These are phyloP conservation scores for Amanita thiersii DNA, from an alignment of 768 basidiomycete genomes.

Conservation along the genomic window DNA sequence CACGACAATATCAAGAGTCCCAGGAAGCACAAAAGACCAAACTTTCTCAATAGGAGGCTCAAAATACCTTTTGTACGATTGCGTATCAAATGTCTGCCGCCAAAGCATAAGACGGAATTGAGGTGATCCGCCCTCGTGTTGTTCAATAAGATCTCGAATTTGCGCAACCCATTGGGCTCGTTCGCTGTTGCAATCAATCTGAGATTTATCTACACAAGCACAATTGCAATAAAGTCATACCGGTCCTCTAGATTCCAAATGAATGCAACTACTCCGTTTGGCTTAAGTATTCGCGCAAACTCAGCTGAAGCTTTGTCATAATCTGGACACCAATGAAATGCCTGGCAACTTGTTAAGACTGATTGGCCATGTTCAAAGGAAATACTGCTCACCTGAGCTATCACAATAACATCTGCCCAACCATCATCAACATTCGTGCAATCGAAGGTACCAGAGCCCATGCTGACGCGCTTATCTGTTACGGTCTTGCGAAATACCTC, in stretches of 20 bases:
- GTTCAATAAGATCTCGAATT: constrained; percentile 62
- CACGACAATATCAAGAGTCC: constrained; percentile 47
- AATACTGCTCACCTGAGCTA: constrained; percentile 51
- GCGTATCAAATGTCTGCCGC: constrained; percentile 60
- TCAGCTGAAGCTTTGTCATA: constrained; percentile 65
- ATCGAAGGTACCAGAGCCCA: constrained; percentile 67
- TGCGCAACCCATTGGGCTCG: constrained; percentile 67
- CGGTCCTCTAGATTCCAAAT: constrained; percentile 93
- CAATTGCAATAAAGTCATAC: constrained; percentile 20
- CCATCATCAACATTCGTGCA: constrained; percentile 47
- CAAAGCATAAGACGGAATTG: constrained; percentile 77
- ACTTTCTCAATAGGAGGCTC: constrained; percentile 45
- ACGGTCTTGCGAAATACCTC: constrained; percentile 52
- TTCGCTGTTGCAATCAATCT: constrained; percentile 30
- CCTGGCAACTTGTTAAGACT: constrained; percentile 32
- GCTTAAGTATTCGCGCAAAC: constrained; percentile 75
- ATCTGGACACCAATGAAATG: constrained; percentile 92
- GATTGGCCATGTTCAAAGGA: constrained; percentile 1
- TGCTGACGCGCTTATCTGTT: constrained; percentile 41
- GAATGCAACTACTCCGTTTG: constrained; percentile 58
- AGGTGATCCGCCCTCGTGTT: constrained; percentile 64
- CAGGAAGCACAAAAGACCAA: constrained; percentile 44
- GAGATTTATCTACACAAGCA: background rate
- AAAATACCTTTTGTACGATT: constrained; percentile 54
- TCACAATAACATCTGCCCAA: constrained; percentile 72